A percentile compares a stretch with the other conserved stretches of the same genome.
These are phyloP conservation scores for Sphaerostilbella broomeana DNA, from an alignment of 2,329 filamentous ascomycete genomes.

Conservation along the genomic window DNA sequence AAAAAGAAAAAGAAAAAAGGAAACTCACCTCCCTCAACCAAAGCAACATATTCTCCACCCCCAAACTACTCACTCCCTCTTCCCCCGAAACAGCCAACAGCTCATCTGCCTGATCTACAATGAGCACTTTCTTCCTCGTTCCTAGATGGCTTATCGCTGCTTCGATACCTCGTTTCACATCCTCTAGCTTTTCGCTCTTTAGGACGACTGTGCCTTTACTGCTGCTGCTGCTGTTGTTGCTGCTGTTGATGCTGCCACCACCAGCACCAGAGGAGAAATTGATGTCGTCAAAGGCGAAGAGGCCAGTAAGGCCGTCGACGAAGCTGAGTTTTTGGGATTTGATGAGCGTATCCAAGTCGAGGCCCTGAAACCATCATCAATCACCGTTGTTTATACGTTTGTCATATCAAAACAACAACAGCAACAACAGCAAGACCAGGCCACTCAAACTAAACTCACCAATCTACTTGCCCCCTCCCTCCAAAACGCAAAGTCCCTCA, in stretches of 20 bases:
- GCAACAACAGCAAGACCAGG: too few relatives aligned
- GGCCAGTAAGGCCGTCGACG: constrained; percentile 63
- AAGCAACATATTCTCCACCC: constrained; percentile 51
- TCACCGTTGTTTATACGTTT: not conserved
- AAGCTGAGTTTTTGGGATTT: constrained; percentile 59
- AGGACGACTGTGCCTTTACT: constrained; percentile 24
- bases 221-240: too few relatives aligned
- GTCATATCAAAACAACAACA: not conserved
- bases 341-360: constrained; percentile 60
- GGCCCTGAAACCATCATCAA: constrained; percentile 39
- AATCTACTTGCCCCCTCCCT: constrained; percentile 60
- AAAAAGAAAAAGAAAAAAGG: not conserved
- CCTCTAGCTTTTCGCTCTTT: constrained; percentile 25
- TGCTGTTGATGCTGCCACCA: too few relatives aligned
- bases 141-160: constrained; percentile 32
- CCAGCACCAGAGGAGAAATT: not conserved
- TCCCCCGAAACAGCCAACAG: constrained; percentile 52
- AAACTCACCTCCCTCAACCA: constrained; percentile 55
- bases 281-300: constrained; percentile 35
- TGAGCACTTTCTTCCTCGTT: constrained; percentile 41
- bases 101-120: constrained; percentile 61
- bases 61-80: constrained; percentile 34
- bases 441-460: constrained; percentile 35
- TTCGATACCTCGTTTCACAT: constrained; percentile 34
- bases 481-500: constrained; percentile 76